Conservation (phyloP, 139 green algal genomes). For the Desmodesmus armatus region DNA sequence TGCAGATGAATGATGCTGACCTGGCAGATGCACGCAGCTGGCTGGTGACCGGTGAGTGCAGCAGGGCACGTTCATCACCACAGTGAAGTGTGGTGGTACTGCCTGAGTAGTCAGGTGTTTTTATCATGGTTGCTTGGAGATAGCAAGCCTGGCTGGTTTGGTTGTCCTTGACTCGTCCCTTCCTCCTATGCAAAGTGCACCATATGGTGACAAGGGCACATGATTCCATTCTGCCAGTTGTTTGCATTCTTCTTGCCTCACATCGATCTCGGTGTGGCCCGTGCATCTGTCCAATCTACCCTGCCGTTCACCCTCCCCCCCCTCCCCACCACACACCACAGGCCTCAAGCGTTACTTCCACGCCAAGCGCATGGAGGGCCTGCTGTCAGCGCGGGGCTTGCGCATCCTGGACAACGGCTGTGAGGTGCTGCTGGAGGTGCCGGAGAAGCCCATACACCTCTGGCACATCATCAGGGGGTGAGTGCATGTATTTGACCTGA, state of each 20-base stretch:
- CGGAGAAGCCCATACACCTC: conserved; percentile 43
- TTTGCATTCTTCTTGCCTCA: background rate
- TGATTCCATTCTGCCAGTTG: background rate
- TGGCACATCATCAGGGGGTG: conserved; percentile 52
- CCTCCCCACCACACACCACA: background rate
- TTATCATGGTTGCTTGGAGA: too few species aligned
- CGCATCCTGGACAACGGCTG: conserved; percentile 79
- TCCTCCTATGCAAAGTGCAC: background rate
- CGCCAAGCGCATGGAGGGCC: conserved; percentile 73
- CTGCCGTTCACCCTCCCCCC: background rate
- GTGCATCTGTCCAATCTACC: too few species aligned
- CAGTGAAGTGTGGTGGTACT: too few species aligned
- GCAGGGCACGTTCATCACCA: too few species aligned
- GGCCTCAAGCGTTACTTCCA: conserved; percentile 88
- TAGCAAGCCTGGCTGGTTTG: background rate
- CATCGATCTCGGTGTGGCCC: background rate
- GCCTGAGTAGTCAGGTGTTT: too few species aligned
- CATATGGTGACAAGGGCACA: too few species aligned
- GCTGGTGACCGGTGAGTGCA: conserved; percentile 37
- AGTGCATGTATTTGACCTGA: background rate
- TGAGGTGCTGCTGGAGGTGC: conserved; percentile 68
- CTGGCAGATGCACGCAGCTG: conserved; percentile 20
- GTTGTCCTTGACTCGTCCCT: background rate
- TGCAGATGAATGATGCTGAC: background rate
- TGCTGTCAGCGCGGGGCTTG: conserved; percentile 65